phyloP scores from a whole-genome alignment of 2,329 filamentous ascomycete species.

The Aspergillus intermedius region DNA sequence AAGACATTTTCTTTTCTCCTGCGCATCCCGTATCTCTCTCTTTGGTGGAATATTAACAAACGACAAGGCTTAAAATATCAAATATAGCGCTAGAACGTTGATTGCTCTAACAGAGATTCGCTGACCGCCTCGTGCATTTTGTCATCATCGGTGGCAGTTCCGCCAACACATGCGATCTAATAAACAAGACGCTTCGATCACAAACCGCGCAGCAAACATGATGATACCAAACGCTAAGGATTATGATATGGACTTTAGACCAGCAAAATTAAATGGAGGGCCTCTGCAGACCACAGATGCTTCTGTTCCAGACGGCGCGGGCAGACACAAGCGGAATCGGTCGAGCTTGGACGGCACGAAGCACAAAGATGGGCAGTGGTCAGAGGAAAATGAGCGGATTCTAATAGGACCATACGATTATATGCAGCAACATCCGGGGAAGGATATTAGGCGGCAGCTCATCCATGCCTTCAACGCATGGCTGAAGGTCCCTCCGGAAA shows the following conservation, averaged over 20 bases:
- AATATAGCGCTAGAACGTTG: too few relatives aligned
- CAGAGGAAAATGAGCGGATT: conserved; percentile 36
- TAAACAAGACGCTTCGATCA: too few relatives aligned
- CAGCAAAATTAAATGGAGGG: conserved; percentile 2
- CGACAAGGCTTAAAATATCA: too few relatives aligned
- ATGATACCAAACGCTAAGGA: neutral
- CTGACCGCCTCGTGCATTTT: too few relatives aligned
- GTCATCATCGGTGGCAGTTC: too few relatives aligned
- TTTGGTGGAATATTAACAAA: neutral
- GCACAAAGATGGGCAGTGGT: conserved; percentile 32
- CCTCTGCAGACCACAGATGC: conserved; percentile 17
- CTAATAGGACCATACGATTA: conserved; percentile 42
- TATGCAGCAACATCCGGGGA: conserved; percentile 38
- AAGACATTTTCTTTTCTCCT: neutral
- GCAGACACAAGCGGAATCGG: conserved; percentile 27
- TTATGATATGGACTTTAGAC: neutral
- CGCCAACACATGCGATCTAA: too few relatives aligned
- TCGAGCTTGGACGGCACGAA: conserved; percentile 36
- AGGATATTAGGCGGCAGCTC: conserved; percentile 39
- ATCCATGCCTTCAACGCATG: conserved; percentile 42
- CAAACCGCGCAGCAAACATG: too few relatives aligned
- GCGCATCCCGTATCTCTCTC: neutral
- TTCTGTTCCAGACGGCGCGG: neutral
- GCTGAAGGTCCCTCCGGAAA: conserved; percentile 37
- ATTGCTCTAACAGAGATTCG: too few relatives aligned